A percentile compares a stretch with the other conserved stretches of the same genome.
Evolutionary conservation across 495 filamentous ascomycete species (phyloP).

Genomic region (Penicillium roqueforti): DNA sequence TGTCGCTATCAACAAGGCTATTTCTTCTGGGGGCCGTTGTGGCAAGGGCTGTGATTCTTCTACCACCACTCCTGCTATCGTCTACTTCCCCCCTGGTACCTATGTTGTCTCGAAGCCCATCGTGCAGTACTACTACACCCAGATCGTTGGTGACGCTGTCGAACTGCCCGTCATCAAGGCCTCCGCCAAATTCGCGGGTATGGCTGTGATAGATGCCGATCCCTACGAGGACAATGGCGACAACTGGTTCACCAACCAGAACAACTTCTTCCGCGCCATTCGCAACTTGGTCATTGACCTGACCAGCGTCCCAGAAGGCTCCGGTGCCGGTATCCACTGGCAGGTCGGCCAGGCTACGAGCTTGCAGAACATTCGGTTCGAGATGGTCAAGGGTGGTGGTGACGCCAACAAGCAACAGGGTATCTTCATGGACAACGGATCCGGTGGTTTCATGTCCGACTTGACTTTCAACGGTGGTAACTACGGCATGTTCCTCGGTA

Average conservation of each 20-base stretch:
- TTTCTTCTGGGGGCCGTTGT: slow-evolving; percentile 72
- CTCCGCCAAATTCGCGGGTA: slow-evolving; percentile 65
- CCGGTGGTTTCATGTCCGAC: slow-evolving; percentile 83
- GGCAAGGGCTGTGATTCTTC: slow-evolving; percentile 72
- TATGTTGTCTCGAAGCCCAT: slow-evolving; percentile 68
- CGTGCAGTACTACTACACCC: slow-evolving; percentile 73
- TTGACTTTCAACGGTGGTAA: slow-evolving; percentile 83
- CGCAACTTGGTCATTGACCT: slow-evolving; percentile 93
- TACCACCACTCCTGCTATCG: slow-evolving; percentile 69
- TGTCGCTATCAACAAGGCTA: slow-evolving; percentile 81
- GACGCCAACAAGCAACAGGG: slow-evolving; percentile 73
- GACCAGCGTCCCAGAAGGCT: slow-evolving; percentile 58
- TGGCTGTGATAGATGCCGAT: slow-evolving; percentile 86
- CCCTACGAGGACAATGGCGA: slow-evolving; percentile 62
- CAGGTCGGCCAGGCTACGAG: slow-evolving; percentile 94
- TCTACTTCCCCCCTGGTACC: slow-evolving; percentile 79
- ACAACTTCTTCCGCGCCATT: slow-evolving; percentile 97
- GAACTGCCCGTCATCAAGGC: slow-evolving; percentile 76
- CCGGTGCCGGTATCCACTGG: slow-evolving; percentile 88
- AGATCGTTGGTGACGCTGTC: slow-evolving; percentile 71
- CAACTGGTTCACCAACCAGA: slow-evolving; percentile 88
- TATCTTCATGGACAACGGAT: slow-evolving; percentile 97
- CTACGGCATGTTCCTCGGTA: slow-evolving; percentile 82
- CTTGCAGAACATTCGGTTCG: slow-evolving; percentile 84
- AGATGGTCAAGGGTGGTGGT: slow-evolving; percentile 73